Conservation (phyloP, 805 yeast species). For the Naumovozyma dairenensis region DNA sequence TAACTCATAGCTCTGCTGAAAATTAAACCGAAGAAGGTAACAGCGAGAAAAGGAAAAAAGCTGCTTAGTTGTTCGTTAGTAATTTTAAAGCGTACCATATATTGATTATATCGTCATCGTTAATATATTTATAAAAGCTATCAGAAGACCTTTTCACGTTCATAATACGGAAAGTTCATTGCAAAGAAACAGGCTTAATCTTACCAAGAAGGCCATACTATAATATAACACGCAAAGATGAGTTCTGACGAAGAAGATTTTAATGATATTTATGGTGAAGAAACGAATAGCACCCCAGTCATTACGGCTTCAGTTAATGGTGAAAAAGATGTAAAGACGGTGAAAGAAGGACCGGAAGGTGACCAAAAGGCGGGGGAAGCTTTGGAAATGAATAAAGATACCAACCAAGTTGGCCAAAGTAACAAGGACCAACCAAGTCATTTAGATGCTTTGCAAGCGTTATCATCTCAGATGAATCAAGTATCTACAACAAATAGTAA, state of each 20-base stretch:
- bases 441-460: conserved; percentile 28
- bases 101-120: no score
- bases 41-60: no score
- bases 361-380: conserved; percentile 3
- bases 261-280: conserved; percentile 70
- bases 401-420: conserved; percentile 1
- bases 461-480: conserved; percentile 27
- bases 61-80: no score
- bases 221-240: no score
- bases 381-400: conserved; percentile 1
- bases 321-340: conserved; percentile 5
- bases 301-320: conserved; percentile 3
- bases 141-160: no score
- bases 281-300: conserved; percentile 8
- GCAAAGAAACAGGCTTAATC: no score
- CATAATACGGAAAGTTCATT: no score
- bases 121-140: no score
- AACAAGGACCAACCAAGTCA: conserved; percentile 20
- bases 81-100: no score
- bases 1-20: no score
- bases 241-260: conserved; percentile 89
- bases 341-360: conserved; percentile 1
- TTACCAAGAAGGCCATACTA: no score
- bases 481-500: conserved; percentile 14
- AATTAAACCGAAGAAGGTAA: no score